Conservation (phyloP, 2,329 filamentous ascomycete genomes). For the Cryphonectria nitschkei region DNA sequence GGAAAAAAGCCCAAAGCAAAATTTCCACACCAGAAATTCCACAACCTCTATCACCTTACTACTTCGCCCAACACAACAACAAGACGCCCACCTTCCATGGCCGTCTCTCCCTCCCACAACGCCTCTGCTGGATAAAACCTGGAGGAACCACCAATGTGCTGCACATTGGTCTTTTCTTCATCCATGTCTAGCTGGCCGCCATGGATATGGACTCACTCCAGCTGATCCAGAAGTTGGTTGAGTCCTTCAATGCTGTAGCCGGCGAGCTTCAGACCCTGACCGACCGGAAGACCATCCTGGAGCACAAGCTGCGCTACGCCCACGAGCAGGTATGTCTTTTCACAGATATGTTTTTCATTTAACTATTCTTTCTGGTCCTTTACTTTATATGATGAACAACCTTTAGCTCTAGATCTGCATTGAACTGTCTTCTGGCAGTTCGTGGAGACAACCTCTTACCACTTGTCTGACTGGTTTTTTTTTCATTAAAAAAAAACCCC, state of each 20-base stretch:
- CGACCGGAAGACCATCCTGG: conserved; percentile 66
- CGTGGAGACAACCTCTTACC: conserved; percentile 30
- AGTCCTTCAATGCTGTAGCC: conserved; percentile 67
- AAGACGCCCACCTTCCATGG: not conserved
- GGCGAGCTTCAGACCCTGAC: conserved; percentile 67
- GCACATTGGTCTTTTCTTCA: not conserved
- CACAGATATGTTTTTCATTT: not conserved
- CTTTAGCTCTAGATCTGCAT: conserved; percentile 36
- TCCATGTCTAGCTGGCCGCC: conserved; percentile 17
- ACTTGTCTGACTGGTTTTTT: conserved; percentile 26
- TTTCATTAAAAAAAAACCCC: too few species aligned
- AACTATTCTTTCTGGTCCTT: not conserved
- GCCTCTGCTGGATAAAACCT: not conserved
- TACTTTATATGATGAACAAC: conserved; percentile 47
- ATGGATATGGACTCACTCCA: conserved; percentile 45
- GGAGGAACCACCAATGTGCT: conserved; percentile 24
- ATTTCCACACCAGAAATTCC: not conserved
- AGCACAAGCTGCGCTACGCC: conserved; percentile 69
- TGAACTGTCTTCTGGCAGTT: conserved; percentile 16
- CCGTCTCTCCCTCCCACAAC: not conserved
- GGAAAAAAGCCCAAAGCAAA: not conserved
- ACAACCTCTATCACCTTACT: not conserved
- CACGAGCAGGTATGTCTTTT: conserved; percentile 64
- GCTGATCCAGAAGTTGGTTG: conserved; percentile 61
- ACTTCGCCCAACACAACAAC: not conserved